Conservation (phyloP, 2,329 filamentous ascomycete species). For the Alternaria hordeiaustralica region DNA sequence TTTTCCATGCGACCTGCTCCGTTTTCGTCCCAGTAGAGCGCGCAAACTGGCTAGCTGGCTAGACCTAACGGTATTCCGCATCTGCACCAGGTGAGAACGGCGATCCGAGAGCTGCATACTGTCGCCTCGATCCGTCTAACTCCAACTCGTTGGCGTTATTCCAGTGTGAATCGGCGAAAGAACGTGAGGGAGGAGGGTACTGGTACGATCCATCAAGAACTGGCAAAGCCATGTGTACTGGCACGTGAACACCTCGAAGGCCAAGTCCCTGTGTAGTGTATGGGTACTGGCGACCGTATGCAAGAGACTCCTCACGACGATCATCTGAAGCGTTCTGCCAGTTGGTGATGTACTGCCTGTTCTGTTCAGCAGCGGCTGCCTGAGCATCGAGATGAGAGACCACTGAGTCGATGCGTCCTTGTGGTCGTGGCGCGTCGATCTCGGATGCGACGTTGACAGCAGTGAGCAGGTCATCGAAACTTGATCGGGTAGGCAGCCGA, state of each 20-base stretch:
- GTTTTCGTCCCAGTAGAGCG: background rate
- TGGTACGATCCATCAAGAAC: background rate
- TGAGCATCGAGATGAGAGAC: constrained; percentile 30
- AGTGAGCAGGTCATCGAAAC: constrained; percentile 30
- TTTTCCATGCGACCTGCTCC: background rate
- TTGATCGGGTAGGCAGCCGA: constrained; percentile 10
- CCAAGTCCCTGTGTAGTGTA: background rate
- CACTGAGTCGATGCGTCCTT: constrained; percentile 31
- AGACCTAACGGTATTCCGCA: background rate
- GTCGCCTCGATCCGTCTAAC: background rate
- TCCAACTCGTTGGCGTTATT: background rate
- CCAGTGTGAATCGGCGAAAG: background rate
- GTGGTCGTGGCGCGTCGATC: constrained; percentile 33
- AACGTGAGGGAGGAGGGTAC: background rate
- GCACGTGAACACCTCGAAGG: background rate
- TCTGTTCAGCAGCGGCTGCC: constrained; percentile 20
- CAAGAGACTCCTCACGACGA: background rate
- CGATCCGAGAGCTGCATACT: background rate
- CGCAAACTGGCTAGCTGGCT: background rate
- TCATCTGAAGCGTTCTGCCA: constrained; percentile 1
- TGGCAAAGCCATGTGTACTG: background rate
- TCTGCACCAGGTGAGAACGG: background rate
- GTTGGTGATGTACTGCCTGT: constrained; percentile 4
- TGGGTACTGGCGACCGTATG: background rate
- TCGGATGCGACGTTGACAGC: constrained; percentile 34